Evolutionary conservation across 2,329 filamentous ascomycete species (phyloP).

Genomic region (Graphium sp.): DNA sequence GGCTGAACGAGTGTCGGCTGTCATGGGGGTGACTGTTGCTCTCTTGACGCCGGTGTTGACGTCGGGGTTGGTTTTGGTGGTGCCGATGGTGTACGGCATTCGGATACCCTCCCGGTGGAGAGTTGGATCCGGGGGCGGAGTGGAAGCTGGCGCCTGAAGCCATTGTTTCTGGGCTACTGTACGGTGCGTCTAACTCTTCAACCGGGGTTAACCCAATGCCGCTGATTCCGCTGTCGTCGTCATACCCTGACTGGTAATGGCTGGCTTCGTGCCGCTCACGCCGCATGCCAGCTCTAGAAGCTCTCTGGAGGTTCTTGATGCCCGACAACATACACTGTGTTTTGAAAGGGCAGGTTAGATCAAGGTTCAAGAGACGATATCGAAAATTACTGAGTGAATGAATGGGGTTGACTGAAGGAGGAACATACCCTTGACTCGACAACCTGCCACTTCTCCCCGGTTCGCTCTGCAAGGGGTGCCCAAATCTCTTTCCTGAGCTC

Average conservation of each 20-base stretch:
- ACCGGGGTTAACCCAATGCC: slow-evolving; percentile 39
- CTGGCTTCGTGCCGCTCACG: slow-evolving; percentile 42
- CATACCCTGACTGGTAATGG: slow-evolving; percentile 29
- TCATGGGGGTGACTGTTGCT: slow-evolving; percentile 7
- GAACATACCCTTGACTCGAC: slow-evolving; percentile 41
- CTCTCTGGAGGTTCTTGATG: slow-evolving; percentile 62
- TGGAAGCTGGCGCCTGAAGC: slow-evolving; percentile 24
- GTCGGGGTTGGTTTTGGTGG: slow-evolving; percentile 11
- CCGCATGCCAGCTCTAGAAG: slow-evolving; percentile 46
- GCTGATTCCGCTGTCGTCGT: slow-evolving; percentile 58
- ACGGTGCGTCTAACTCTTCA: slow-evolving; percentile 40
- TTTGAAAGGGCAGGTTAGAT: slow-evolving; percentile 5
- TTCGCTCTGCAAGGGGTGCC: slow-evolving; percentile 51
- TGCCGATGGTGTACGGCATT: slow-evolving; percentile 13
- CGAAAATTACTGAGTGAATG: too few relatives aligned
- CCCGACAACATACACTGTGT: slow-evolving; percentile 67
- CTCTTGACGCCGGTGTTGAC: slow-evolving; percentile 10
- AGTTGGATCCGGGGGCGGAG: slow-evolving; percentile 13
- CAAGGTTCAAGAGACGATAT: too few relatives aligned
- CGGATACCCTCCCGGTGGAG: too few relatives aligned
- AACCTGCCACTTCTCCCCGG: slow-evolving; percentile 72
- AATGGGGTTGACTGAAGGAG: too few relatives aligned
- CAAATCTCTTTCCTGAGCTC: slow-evolving; percentile 67
- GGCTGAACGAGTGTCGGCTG: slow-evolving; percentile 5
- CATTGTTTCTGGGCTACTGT: slow-evolving; percentile 35